Percentiles rank a stretch among this genome's conserved stretches.
Evolutionary conservation across 2,329 filamentous ascomycete species (phyloP).

Genomic region (Westerdykella aurantiaca): DNA sequence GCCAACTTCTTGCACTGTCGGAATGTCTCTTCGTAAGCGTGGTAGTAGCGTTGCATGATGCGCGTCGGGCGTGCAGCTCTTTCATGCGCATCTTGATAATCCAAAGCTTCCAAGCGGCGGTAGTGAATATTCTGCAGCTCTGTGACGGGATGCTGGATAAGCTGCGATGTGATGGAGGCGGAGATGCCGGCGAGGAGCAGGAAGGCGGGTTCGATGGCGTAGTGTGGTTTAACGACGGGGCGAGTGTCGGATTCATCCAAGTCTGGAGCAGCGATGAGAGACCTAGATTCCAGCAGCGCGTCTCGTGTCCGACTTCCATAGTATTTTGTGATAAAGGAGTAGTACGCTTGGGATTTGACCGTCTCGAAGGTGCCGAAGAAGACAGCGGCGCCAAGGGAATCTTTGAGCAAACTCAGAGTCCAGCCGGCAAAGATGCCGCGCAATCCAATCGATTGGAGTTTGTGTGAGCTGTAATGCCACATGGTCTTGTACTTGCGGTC

Average conservation of each 20-base stretch:
- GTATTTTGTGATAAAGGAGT: conserved; percentile 63
- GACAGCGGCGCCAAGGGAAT: conserved; percentile 61
- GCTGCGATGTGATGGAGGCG: conserved; percentile 63
- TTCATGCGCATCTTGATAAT: conserved; percentile 49
- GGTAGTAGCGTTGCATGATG: conserved; percentile 58
- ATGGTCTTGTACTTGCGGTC: conserved; percentile 58
- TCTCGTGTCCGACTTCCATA: conserved; percentile 46
- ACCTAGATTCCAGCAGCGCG: conserved; percentile 16
- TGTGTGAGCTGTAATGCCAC: conserved; percentile 65
- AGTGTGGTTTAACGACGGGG: conserved; percentile 64
- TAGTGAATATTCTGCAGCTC: conserved; percentile 69
- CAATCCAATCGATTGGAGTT: conserved; percentile 64
- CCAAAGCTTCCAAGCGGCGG: conserved; percentile 65
- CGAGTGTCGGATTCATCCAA: conserved; percentile 24
- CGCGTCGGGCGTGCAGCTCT: conserved; percentile 18
- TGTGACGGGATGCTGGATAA: conserved; percentile 64
- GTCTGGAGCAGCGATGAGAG: conserved; percentile 9
- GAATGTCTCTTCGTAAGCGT: conserved; percentile 64
- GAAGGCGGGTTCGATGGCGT: conserved; percentile 68
- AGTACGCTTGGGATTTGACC: conserved; percentile 68
- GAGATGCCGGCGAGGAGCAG: conserved; percentile 62
- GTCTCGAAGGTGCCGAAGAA: conserved; percentile 75
- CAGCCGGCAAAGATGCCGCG: conserved; percentile 71
- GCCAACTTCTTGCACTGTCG: conserved; percentile 56
- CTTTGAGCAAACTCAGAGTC: conserved; percentile 62